Base-by-base conservation (phyloP, 257 asterid species). In the Buddleja alternifolia region DNA sequence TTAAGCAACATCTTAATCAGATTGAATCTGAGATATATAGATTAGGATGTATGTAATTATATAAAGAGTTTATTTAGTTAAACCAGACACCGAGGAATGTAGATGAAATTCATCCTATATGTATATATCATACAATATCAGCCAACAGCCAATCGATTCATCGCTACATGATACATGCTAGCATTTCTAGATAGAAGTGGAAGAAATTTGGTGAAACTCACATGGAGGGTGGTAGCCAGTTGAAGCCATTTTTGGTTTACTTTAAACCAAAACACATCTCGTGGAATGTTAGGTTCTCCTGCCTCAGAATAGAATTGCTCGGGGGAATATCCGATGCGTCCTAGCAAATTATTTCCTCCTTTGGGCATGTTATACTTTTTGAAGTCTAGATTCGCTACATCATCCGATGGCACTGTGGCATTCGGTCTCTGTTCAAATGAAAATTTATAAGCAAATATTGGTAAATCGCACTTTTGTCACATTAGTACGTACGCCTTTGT, bases 241-340 rank as follows among this genome's bases (percentile, higher is more conserved):
- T 66, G 64, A 51, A 82, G 75, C 92, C 87, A 83, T 37, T 74
- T 76, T 14, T 75, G 34, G 47, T 56, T 70, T 1, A 73, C 80
- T 41, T 75, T 73, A 71, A 85, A 85, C 88, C 92, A 82, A 44
- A 82, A 10, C 34, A 36, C 66, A 29, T 67, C 54, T 11, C 77
- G 63, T 39, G 73, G 75, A 29, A 14, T 47, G 61, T 81, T 69
- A 20, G 83, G 80, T 56, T 73, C 57, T 41, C 81, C 84, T 10
- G 80, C 75, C 34, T 62, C 77, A 0, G 88, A 86, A 40, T 79
- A 83, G 78, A 80, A 80, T 34, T 71, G 77, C 66, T 88, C 95
- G 0, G 92, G 63, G 19, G 74, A 66, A 64, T 76, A 85, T 0
- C 81, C 88, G 32, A 83, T 69, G 51, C 72, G 61, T 12, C 88